Evolutionary conservation across 2,329 filamentous ascomycete species (phyloP), one percentile per base, ranked within the genome.

Genomic region (Arthrobotrys sphaeroides): DNA sequence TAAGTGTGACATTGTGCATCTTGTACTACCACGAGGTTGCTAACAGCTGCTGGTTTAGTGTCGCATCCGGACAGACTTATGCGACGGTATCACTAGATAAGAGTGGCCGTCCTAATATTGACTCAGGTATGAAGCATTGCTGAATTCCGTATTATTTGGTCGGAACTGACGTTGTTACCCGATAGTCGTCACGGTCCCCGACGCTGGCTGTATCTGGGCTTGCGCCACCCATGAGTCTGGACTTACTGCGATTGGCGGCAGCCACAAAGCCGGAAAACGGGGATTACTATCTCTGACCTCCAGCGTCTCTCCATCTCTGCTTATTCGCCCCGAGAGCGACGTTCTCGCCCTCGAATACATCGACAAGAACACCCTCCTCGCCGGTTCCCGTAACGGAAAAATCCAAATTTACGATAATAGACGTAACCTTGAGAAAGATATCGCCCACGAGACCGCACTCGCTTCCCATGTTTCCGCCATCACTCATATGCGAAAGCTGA

Each of bases 341-440:
- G 57, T 74, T 9, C 45, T 74, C 2, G 53, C 70, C n/a, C 47
- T 74, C 12, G 45, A 67, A 38, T 74, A 74, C 31, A 55, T 74
- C 45, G 62, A 74, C 47, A 74, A 40, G 13, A 74, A 74, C 22
- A 45, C 43, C 2, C 62, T 74, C 12, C 70, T 74, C 7, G 61
- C 61, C n/a, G 70, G 70, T n/a, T 74, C 70, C 9, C 70, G 70
- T 24, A 74, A 59, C 47, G 70, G 70, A 20, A 74, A 74, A 33
- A 74, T 74, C 22, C 53, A 68, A 12, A 74, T 74, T n/a, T 74
- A 74, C 40, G 70, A 74, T 22, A 74, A 57, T 42, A 43, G 70
- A 55, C 70, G 70, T 40, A 74, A 74, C 40, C 70, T 74, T 20
- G 70, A 74, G 45, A 74, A 74, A 20, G 70, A 74, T 20, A 45